Percentiles rank a stretch among this genome's conserved stretches.
Conservation (phyloP, 768 basidiomycete species). For the Xerocomus potaroensis region DNA sequence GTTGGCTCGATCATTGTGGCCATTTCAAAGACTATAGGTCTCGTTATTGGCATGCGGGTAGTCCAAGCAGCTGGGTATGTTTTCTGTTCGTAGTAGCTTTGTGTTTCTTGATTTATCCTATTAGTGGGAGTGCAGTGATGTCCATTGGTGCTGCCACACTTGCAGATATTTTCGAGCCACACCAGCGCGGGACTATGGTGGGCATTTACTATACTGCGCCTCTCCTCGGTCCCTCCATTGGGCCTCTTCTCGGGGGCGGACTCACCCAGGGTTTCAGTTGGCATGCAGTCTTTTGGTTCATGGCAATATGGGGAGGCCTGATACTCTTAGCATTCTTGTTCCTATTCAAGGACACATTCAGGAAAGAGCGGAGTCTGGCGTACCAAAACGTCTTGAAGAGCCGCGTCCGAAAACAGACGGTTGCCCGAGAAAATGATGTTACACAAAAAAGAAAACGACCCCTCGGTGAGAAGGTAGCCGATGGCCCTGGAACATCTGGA, state of each 20-base stretch:
- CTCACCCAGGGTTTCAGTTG: constrained; percentile 67
- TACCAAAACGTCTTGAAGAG: constrained; percentile 66
- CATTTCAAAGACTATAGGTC: constrained; percentile 47
- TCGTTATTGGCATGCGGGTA: constrained; percentile 64
- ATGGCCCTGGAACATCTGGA: background rate
- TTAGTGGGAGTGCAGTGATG: constrained; percentile 63
- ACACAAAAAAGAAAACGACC: constrained; percentile 3
- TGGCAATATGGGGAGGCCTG: constrained; percentile 57
- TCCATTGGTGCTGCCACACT: constrained; percentile 67
- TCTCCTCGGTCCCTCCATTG: constrained; percentile 65
- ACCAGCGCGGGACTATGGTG: constrained; percentile 73
- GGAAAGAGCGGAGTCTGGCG: constrained; percentile 73
- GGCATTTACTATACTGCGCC: constrained; percentile 81
- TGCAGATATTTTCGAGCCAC: constrained; percentile 75
- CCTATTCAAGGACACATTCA: constrained; percentile 82
- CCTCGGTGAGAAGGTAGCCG: constrained; percentile 9
- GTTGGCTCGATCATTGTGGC: constrained; percentile 58
- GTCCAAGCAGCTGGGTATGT: constrained; percentile 61
- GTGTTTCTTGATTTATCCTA: background rate
- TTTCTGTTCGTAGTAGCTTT: background rate
- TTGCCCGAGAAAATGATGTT: constrained; percentile 12
- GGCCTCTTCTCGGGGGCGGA: constrained; percentile 67
- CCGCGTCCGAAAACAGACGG: constrained; percentile 28
- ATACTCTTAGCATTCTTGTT: constrained; percentile 56
- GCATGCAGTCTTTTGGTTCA: constrained; percentile 86